Percentiles rank a stretch among this genome's conserved stretches.
phyloP scores from a whole-genome alignment of 2,329 filamentous ascomycete species.

The Cytospora piceicola region DNA sequence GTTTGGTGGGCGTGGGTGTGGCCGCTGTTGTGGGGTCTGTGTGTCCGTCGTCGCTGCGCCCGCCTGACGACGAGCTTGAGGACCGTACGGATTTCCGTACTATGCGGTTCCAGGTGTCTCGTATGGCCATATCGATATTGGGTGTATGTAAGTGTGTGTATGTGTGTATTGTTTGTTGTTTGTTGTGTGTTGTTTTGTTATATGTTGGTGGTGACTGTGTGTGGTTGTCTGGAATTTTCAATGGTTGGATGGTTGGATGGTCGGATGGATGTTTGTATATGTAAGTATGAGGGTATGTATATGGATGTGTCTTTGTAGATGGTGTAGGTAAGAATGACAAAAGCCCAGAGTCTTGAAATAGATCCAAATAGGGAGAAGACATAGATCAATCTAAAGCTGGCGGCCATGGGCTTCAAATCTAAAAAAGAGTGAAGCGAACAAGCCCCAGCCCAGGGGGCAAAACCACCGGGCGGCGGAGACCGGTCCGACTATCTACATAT shows the following conservation, averaged over 20 bases:
- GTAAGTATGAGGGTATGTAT: too few species aligned
- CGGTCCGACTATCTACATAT: neutral
- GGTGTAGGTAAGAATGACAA: neutral
- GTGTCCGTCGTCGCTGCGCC: conserved; percentile 19
- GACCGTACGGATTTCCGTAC: conserved; percentile 25
- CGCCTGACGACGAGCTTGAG: conserved; percentile 23
- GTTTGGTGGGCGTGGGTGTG: conserved; percentile 9
- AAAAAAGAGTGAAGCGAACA: neutral
- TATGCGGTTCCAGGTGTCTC: conserved; percentile 28
- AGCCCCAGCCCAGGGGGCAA: neutral
- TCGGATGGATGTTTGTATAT: too few species aligned
- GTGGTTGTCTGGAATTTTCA: neutral
- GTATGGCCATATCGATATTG: conserved; percentile 21
- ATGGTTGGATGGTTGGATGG: too few species aligned
- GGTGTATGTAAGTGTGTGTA: neutral
- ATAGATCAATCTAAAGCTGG: neutral
- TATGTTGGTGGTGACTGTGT: neutral
- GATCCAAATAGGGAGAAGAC: neutral
- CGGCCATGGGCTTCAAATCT: too few species aligned
- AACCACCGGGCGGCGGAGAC: neutral
- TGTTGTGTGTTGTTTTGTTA: too few species aligned
- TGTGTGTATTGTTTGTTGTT: neutral
- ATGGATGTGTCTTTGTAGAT: too few species aligned
- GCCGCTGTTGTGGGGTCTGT: conserved; percentile 1
- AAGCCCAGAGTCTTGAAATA: neutral